These are phyloP conservation scores for Microstroma glucosiphilum DNA, from an alignment of 1,284 basidiomycete species.

Conservation along the genomic window DNA sequence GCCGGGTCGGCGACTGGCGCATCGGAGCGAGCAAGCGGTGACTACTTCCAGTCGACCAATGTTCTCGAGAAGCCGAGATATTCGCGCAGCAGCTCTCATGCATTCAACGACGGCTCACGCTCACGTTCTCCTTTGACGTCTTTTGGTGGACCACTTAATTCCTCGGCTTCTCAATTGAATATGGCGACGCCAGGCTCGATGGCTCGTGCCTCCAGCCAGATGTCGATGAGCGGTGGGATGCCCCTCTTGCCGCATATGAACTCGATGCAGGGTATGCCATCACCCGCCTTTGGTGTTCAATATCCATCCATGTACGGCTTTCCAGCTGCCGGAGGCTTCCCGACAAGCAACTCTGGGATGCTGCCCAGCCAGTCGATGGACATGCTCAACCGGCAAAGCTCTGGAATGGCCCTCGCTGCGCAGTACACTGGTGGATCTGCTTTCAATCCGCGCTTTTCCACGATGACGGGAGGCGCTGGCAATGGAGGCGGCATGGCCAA, in stretches of 20 bases:
- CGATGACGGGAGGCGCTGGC: neutral
- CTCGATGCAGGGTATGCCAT: conserved; percentile 31
- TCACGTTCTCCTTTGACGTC: conserved; percentile 13
- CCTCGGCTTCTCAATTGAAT: neutral
- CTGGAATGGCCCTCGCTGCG: conserved; percentile 30
- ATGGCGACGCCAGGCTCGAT: neutral
- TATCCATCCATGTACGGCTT: conserved; percentile 38
- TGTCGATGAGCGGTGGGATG: conserved; percentile 29
- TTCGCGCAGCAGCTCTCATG: conserved; percentile 23
- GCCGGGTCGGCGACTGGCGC: conserved; percentile 11
- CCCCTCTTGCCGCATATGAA: conserved; percentile 24
- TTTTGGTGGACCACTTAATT: conserved; percentile 4
- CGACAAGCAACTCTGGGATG: too few species aligned
- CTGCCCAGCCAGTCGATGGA: too few species aligned
- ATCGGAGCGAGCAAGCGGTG: conserved; percentile 14
- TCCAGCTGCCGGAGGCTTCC: conserved; percentile 10
- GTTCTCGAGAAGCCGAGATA: conserved; percentile 26
- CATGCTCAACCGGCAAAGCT: conserved; percentile 26
- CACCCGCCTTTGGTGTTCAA: conserved; percentile 14
- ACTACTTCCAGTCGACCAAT: conserved; percentile 49
- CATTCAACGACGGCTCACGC: conserved; percentile 1
- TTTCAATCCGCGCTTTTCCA: neutral
- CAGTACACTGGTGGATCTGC: conserved; percentile 26
- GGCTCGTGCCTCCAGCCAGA: conserved; percentile 12
- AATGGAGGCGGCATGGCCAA: conserved; percentile 17